A percentile compares a stretch with the other conserved stretches of the same genome.
Conservation (phyloP, 73 alveolate species). For the Breviolum minutum region DNA sequence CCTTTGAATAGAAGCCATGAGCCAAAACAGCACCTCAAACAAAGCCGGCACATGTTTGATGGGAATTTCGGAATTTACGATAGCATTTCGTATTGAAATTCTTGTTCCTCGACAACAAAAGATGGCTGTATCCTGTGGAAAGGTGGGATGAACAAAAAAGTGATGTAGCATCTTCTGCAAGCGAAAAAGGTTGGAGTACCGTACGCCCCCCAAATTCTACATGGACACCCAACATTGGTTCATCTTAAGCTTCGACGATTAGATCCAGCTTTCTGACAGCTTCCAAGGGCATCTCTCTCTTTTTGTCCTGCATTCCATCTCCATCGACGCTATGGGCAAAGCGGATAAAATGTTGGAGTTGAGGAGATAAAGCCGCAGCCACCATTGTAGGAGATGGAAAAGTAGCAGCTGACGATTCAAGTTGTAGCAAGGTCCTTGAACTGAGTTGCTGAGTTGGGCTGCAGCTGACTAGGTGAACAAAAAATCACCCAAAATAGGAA, state of each 20-base stretch:
- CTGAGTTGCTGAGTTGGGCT: too few species aligned
- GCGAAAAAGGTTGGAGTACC: too few species aligned
- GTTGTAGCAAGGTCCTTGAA: slow-evolving; percentile 40
- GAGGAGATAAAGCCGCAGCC: slow-evolving; percentile 28
- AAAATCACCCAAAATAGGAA: neutral
- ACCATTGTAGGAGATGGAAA: neutral
- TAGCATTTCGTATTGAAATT: too few species aligned
- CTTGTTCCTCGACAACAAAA: too few species aligned
- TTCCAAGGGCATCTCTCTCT: too few species aligned
- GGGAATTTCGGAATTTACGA: too few species aligned
- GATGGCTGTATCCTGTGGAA: too few species aligned
- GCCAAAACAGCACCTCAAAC: slow-evolving; percentile 8
- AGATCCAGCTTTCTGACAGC: too few species aligned
- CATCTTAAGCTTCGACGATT: neutral
- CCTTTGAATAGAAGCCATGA: slow-evolving; percentile 5
- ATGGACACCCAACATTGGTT: neutral
- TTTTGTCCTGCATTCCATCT: neutral
- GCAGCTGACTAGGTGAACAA: neutral
- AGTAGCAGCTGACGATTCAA: neutral
- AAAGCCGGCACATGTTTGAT: neutral
- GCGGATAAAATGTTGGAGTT: neutral
- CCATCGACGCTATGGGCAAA: neutral
- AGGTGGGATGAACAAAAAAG: too few species aligned
- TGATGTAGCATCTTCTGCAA: too few species aligned
- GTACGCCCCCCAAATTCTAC: neutral